Evolutionary conservation across 192 early-diverging fungal species (phyloP).

Genomic region (Entomortierella beljakovae): DNA sequence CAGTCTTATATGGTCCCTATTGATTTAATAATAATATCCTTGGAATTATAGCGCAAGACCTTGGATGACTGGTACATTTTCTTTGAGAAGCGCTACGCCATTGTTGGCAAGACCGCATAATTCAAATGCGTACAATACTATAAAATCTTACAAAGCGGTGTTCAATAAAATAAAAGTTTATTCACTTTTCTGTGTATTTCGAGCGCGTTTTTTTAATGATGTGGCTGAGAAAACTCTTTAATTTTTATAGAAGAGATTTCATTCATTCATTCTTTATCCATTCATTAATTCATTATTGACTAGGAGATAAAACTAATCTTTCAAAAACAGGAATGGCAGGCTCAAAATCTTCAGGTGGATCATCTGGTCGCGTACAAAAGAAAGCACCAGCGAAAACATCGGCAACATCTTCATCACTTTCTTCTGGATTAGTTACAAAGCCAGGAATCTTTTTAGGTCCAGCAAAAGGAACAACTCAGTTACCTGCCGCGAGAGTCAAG

Average conservation of each 20-base stretch:
- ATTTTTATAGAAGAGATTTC: too few relatives aligned
- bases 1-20: too few relatives aligned
- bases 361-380: slow-evolving; percentile 40
- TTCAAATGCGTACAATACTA: too few relatives aligned
- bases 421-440: slow-evolving; percentile 8
- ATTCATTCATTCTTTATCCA: not conserved
- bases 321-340: slow-evolving; percentile 13
- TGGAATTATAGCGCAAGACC: slow-evolving; percentile 62
- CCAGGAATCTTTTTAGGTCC: slow-evolving; percentile 17
- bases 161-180: too few relatives aligned
- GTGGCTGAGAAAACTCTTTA: too few relatives aligned
- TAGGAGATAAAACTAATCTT: not conserved
- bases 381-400: slow-evolving; percentile 16
- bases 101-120: slow-evolving; percentile 67
- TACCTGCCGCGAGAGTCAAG: slow-evolving; percentile 76
- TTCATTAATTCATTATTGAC: not conserved
- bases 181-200: too few relatives aligned
- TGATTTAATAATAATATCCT: not conserved
- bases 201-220: too few relatives aligned
- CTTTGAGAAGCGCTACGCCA: slow-evolving; percentile 77
- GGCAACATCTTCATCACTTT: not conserved
- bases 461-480: slow-evolving; percentile 60
- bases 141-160: not conserved
- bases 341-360: slow-evolving; percentile 18
- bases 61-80: slow-evolving; percentile 80